Base-by-base conservation (phyloP, 345 rosid species). In the Bruguiera gymnorhiza region DNA sequence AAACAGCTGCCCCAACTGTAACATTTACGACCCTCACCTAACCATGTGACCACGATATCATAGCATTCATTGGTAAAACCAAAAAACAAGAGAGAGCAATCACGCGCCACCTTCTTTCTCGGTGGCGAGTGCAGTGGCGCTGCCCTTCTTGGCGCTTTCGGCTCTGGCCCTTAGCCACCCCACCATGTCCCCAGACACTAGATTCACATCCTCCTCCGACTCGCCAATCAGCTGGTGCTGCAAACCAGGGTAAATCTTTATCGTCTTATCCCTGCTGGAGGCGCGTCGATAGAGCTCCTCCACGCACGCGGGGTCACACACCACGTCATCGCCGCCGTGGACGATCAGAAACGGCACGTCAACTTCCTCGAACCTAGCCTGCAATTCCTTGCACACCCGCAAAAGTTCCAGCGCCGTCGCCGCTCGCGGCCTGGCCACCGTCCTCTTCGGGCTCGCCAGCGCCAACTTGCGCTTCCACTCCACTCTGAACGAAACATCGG, bases 211-310 rank as follows among this genome's bases (percentile, higher is more conserved):
- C 70, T 92, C 94, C 70, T 85, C 89, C 6, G 93, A 71, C 78
- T 95, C 99, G 0, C 99, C 99, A 2, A 86, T 65, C 67, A 95
- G 54, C 86, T 88, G 99, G 79, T 95, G 99, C 96, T 96, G 84
- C 99, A 95, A 82, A 46, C 82, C 92, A 0, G 93, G 91, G 36
- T 90, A 84, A 30, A 95, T 77, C 77, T 75, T 86, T 19, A 90
- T 62, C 9, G 98, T 90, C 79, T 88, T 95, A 62, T 95, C 97
- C 36, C 1, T 39, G 55, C 96, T 88, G 37, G 78, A 39, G 23
- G 90, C 96, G 79, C 97, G 93, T 60, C 59, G 69, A 37, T 87
- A 59, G 63, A 92, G 86, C 71, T 90, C 97, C 82, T 87, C 83
- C 11, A 65, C 94, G 71, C 97, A 88, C 6, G 80, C 81, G 0